Conservation (phyloP, 2,329 filamentous ascomycete genomes). For the Penicillium sp. region DNA sequence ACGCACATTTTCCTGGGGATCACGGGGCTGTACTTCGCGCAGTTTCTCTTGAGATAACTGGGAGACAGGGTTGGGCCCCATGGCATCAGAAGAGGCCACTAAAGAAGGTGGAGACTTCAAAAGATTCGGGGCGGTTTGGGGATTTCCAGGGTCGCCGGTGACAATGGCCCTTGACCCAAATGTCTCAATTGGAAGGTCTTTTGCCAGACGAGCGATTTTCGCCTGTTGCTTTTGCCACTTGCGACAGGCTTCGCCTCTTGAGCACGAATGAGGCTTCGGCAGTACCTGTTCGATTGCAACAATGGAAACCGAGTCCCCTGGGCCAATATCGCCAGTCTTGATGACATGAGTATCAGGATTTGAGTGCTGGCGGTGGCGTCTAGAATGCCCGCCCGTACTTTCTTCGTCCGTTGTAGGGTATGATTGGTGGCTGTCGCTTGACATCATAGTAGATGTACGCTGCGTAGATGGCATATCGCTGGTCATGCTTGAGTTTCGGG, state of each 20-base stretch:
- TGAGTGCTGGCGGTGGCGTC: conserved; percentile 23
- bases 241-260: conserved; percentile 82
- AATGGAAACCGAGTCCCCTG: conserved; percentile 84
- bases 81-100: conserved; percentile 86
- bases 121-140: conserved; percentile 63
- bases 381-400: conserved; percentile 13
- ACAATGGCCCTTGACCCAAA: conserved; percentile 71
- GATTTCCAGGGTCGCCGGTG: conserved; percentile 76
- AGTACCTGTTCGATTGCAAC: conserved; percentile 89
- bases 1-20: conserved; percentile 90
- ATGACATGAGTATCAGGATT: neutral
- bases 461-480: conserved; percentile 9
- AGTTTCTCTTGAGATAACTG: conserved; percentile 70
- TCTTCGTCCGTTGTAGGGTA: neutral
- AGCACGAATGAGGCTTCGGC: conserved; percentile 81
- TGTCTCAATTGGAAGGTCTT: conserved; percentile 75
- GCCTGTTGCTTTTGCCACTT: conserved; percentile 83
- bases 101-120: conserved; percentile 73
- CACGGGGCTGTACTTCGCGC: conserved; percentile 69
- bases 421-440: neutral
- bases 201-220: conserved; percentile 73
- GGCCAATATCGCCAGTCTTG: conserved; percentile 44
- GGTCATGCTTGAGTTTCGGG: neutral
- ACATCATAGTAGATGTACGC: conserved; percentile 8
- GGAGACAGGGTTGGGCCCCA: conserved; percentile 71